A percentile compares a stretch with the other conserved stretches of the same genome.
phyloP scores from a whole-genome alignment of 257 asterid species.

The Solanum tarijense region DNA sequence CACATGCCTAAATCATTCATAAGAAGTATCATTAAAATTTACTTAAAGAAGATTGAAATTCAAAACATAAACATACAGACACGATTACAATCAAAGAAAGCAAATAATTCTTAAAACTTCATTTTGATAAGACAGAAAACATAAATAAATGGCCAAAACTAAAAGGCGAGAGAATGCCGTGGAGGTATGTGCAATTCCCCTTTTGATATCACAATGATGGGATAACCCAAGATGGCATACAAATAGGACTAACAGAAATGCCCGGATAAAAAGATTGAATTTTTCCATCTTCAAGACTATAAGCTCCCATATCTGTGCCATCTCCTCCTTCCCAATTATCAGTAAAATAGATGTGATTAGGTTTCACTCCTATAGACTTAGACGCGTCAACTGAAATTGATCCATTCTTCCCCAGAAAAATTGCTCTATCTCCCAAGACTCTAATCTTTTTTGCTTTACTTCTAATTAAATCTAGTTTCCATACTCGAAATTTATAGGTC shows the following conservation, averaged over 20 bases:
- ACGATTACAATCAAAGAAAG: neutral
- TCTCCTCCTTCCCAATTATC: no score
- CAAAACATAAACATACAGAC: neutral
- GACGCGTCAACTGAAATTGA: neutral
- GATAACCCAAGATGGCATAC: neutral
- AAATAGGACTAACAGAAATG: neutral
- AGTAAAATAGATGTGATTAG: neutral
- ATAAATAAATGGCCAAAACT: neutral
- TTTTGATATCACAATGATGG: neutral
- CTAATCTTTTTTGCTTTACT: neutral
- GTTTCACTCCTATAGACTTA: neutral
- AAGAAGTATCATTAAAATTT: neutral
- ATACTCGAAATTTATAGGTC: neutral
- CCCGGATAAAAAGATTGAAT: neutral
- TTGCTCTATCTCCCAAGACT: neutral
- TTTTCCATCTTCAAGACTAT: neutral
- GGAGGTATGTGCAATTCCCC: neutral
- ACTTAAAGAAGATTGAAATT: neutral
- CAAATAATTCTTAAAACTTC: neutral
- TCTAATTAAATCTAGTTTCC: neutral
- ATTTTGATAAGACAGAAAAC: neutral
- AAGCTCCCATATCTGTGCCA: neutral
- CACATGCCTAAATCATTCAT: neutral
- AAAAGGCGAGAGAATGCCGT: neutral
- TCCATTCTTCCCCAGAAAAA: neutral